Percentiles rank a stretch among this genome's conserved stretches.
phyloP scores from a whole-genome alignment of 306 rosid species.

The Hippophae gyantsensis region DNA sequence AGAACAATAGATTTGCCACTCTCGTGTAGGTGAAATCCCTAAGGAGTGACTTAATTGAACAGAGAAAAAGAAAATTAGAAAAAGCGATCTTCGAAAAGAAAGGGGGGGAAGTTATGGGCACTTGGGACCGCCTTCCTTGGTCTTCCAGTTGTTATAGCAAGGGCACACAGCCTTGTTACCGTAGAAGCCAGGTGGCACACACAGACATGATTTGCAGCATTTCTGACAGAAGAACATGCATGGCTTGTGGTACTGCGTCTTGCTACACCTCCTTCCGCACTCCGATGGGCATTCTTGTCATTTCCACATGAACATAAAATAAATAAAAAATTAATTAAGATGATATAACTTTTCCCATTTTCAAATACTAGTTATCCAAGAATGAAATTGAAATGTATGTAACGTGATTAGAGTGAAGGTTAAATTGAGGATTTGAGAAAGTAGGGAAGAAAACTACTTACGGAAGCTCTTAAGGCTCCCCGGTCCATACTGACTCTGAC shows the following conservation, averaged over 20 bases:
- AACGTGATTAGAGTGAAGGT: no score
- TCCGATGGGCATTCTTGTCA: slow-evolving; percentile 74
- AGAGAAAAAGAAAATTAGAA: neutral
- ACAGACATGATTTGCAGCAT: slow-evolving; percentile 72
- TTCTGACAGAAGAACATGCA: slow-evolving; percentile 86
- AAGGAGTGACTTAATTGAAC: slow-evolving; percentile 17
- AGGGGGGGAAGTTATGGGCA: slow-evolving; percentile 43
- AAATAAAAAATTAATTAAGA: neutral
- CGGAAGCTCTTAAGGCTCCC: slow-evolving; percentile 68
- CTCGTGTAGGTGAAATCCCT: slow-evolving; percentile 13
- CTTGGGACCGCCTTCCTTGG: slow-evolving; percentile 80
- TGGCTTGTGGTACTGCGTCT: slow-evolving; percentile 75
- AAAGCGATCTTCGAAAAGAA: neutral
- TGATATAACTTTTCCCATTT: neutral
- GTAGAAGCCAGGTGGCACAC: slow-evolving; percentile 87
- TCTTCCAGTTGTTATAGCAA: slow-evolving; percentile 96
- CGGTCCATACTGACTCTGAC: slow-evolving; percentile 53
- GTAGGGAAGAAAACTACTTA: slow-evolving; percentile 28
- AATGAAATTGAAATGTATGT: no score
- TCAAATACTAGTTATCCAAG: no score
- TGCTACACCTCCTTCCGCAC: slow-evolving; percentile 60
- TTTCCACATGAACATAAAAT: neutral
- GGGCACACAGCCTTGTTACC: slow-evolving; percentile 85
- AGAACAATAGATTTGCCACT: slow-evolving; percentile 7
- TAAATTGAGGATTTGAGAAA: neutral